Evolutionary conservation across 1,284 basidiomycete genomes (phyloP), one percentile per base, ranked within the genome.

Genomic region (Cutaneotrichosporon mucoides): DNA sequence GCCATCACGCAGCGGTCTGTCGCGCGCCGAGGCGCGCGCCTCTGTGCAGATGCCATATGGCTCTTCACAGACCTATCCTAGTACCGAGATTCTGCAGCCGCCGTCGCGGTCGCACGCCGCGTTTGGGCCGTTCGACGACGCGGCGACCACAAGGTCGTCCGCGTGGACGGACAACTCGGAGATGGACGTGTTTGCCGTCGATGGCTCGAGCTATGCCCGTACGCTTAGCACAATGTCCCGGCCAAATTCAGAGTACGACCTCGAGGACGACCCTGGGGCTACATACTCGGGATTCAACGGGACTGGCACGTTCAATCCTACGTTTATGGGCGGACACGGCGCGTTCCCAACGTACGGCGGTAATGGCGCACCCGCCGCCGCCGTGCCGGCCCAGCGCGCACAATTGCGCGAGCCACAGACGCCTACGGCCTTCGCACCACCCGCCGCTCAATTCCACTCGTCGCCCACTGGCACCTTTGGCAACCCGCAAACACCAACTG

Each of bases 131-230:
- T 45, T 34, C 37, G 37, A 48, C 24, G 53, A 54, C 33, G 24
- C 13, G 6, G n/a, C 6, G n/a, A 59, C 43, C 24, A n/a, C 35
- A 4, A 52, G 43, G 16, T 45, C 62, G 12, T 53, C 55, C 41
- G 49, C 55, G 41, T 73, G 70, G 65, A 68, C 68, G 4, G 69
- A 72, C 57, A 63, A 70, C 50, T 66, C 68, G 24, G 72, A 73
- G 50, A 66, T 68, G 37, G 72, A 73, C 57, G 66, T 70, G 66
- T 62, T 43, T 24, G 62, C 54, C 9, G 53, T 70, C 16, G 69
- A 70, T 56, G 72, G 72, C 13, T 65, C 62, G 4, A 66, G 61
- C 3, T 66, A 70, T 37, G 68, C 69, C 4, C 61, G 70, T n/a
- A 73, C 72, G 4, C 48, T 71, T 16, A 68, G 66, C 15, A 72